Conservation (phyloP, 2,329 filamentous ascomycete species). For the Helicocarpus griseus region DNA sequence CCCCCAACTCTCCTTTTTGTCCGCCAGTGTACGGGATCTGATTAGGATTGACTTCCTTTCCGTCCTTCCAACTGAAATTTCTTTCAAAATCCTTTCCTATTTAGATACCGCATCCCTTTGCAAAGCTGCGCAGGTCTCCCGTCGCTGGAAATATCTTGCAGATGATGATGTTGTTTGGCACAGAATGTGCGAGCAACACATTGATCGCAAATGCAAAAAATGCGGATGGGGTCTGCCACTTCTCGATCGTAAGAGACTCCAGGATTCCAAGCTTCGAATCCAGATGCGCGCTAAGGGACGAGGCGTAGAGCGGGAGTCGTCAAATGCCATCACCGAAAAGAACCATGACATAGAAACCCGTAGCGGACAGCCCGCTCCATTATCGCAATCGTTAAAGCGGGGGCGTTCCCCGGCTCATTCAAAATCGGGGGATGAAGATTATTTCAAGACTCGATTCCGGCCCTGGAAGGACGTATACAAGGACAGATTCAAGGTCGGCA, state of each 20-base stretch:
- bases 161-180: slow-evolving; percentile 98
- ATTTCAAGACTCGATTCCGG: slow-evolving; percentile 44
- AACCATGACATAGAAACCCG: background rate
- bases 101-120: slow-evolving; percentile 91
- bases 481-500: slow-evolving; percentile 88
- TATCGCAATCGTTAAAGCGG: background rate
- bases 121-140: slow-evolving; percentile 90
- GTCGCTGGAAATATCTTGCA: slow-evolving; percentile 77
- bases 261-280: slow-evolving; percentile 78
- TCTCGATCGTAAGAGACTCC: slow-evolving; percentile 76
- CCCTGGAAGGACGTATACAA: slow-evolving; percentile 98
- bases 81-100: slow-evolving; percentile 85
- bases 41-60: slow-evolving; percentile 96
- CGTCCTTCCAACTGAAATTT: slow-evolving; percentile 79
- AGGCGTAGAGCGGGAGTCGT: background rate
- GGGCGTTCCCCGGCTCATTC: slow-evolving; percentile 16
- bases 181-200: slow-evolving; percentile 95
- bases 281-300: slow-evolving; percentile 44
- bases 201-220: slow-evolving; percentile 85
- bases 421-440: slow-evolving; percentile 29
- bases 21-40: slow-evolving; percentile 80
- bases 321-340: background rate
- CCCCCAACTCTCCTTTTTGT: slow-evolving; percentile 87
- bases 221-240: slow-evolving; percentile 92
- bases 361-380: background rate